A percentile compares a stretch with the other conserved stretches of the same genome.
phyloP scores from a whole-genome alignment of 1,284 basidiomycete genomes.

The Ustilago tritici region DNA sequence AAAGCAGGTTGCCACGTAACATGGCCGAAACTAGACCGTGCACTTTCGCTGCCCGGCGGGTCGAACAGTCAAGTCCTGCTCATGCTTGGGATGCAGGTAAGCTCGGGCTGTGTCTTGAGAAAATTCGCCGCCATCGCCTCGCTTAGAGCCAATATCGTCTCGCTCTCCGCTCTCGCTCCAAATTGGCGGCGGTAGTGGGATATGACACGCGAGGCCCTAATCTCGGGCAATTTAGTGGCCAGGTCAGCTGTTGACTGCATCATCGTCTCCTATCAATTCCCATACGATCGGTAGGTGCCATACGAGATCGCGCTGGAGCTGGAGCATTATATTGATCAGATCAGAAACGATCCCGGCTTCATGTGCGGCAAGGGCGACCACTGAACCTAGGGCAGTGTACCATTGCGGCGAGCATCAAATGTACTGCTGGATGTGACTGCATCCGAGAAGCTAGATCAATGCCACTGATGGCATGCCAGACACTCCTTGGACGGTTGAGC shows the following conservation, averaged over 20 bases:
- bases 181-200: background rate
- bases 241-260: background rate
- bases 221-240: background rate
- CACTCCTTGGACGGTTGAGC: background rate
- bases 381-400: background rate
- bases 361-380: constrained; percentile 2
- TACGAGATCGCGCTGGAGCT: background rate
- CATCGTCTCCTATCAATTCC: background rate
- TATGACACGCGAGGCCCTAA: background rate
- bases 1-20: background rate
- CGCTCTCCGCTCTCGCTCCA: background rate
- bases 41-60: too few species aligned
- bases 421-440: background rate
- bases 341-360: background rate
- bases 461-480: background rate
- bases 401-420: background rate
- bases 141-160: background rate
- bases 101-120: background rate
- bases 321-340: background rate
- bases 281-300: background rate
- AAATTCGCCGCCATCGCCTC: constrained; percentile 8
- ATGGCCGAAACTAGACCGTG: background rate
- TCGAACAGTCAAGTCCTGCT: too few species aligned
- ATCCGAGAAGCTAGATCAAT: background rate
- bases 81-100: too few species aligned